Conservation (phyloP, 73 alveolate species). For the Paramecium octaurelia region DNA sequence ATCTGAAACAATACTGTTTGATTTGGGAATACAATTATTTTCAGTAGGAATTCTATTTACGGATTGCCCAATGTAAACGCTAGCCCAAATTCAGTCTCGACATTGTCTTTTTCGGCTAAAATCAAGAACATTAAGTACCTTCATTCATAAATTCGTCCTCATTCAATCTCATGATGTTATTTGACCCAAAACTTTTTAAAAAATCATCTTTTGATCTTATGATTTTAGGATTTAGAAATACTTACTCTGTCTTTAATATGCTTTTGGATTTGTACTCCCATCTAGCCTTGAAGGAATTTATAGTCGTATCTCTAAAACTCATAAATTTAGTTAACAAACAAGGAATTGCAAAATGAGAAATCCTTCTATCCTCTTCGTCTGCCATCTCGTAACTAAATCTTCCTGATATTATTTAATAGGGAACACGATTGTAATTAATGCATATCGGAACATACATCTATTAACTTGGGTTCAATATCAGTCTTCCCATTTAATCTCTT, state of each 20-base stretch:
- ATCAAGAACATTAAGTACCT: background rate
- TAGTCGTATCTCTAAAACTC: background rate
- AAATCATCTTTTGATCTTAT: background rate
- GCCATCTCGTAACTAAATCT: background rate
- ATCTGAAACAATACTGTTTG: background rate
- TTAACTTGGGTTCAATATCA: background rate
- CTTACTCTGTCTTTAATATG: background rate
- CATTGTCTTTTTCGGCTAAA: background rate
- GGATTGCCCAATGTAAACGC: background rate
- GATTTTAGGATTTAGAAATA: background rate
- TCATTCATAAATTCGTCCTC: background rate
- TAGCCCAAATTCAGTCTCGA: background rate
- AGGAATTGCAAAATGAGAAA: background rate
- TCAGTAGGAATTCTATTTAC: background rate
- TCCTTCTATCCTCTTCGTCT: background rate
- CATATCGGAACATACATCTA: background rate
- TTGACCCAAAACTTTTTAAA: background rate
- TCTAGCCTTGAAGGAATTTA: background rate
- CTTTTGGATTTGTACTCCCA: background rate
- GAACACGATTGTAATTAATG: slow-evolving; percentile 22
- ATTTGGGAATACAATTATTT: background rate
- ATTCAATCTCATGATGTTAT: background rate
- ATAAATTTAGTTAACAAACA: slow-evolving; percentile 17
- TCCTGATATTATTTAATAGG: background rate
- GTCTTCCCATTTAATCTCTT: background rate